phyloP scores from a whole-genome alignment of 1,284 basidiomycete genomes.

The Rhodotorula sp. region DNA sequence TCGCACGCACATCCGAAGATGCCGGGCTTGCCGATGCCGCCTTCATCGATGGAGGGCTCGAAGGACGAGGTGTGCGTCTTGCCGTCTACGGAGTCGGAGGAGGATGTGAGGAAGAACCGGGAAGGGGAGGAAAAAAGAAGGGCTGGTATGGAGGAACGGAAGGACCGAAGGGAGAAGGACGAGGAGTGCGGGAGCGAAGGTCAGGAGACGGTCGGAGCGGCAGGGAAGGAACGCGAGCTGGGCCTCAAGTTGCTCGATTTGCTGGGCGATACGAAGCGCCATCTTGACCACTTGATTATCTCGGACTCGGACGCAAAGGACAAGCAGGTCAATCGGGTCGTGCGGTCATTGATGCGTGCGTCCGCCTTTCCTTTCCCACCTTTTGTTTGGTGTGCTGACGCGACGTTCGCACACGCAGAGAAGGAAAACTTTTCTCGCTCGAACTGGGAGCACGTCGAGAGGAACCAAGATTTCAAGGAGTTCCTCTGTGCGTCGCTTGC shows the following conservation, averaged over 20 bases:
- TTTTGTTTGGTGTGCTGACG: too few relatives aligned
- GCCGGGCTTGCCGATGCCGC: neutral
- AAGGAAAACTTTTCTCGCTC: conserved; percentile 10
- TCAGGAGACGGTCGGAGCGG: neutral
- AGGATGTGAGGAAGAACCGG: neutral
- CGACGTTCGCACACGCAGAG: neutral
- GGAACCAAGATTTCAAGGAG: conserved; percentile 16
- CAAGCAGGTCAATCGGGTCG: conserved; percentile 11
- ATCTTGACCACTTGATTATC: conserved; percentile 15
- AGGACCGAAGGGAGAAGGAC: neutral
- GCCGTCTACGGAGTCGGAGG: too few relatives aligned
- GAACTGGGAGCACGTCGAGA: conserved; percentile 23
- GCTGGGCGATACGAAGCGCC: neutral
- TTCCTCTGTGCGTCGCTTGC: conserved; percentile 22
- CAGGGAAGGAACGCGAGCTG: neutral
- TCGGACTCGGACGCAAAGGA: conserved; percentile 7
- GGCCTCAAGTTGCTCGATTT: neutral
- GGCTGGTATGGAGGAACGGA: neutral
- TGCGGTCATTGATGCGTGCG: conserved; percentile 19
- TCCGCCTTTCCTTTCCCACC: neutral
- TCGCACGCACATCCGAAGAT: neutral
- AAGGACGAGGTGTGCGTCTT: too few relatives aligned
- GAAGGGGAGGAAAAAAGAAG: too few relatives aligned
- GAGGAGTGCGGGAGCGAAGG: neutral
- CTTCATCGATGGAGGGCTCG: too few relatives aligned